Percentiles rank a stretch among this genome's conserved stretches.
Evolutionary conservation across 202 grass and related monocot species (phyloP).

Genomic region (Hordeum pubiflorum): DNA sequence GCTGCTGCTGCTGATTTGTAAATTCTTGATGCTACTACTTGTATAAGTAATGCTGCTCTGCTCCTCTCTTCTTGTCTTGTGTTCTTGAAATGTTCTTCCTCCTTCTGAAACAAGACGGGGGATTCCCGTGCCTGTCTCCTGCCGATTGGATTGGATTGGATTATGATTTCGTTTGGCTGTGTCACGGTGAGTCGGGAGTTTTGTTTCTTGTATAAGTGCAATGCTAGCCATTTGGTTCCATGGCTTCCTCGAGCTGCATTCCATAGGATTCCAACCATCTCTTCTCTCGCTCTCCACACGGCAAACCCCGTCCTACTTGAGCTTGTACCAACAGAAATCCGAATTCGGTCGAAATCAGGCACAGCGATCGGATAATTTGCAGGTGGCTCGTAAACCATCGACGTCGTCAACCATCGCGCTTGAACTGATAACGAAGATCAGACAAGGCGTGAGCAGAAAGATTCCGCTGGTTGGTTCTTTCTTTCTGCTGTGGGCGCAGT

Average conservation of each 20-base stretch:
- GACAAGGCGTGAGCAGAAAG: background rate
- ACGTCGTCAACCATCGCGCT: background rate
- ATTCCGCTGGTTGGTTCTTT: background rate
- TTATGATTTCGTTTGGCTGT: slow-evolving; percentile 1
- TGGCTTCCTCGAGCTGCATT: background rate
- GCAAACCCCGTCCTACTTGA: background rate
- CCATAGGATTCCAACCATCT: background rate
- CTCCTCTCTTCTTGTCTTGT: background rate
- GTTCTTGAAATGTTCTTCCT: slow-evolving; percentile 16
- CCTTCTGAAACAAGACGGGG: slow-evolving; percentile 2
- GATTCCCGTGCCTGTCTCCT: slow-evolving; percentile 8
- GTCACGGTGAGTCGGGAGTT: background rate
- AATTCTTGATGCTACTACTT: slow-evolving; percentile 31
- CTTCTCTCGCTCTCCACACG: background rate
- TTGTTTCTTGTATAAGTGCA: background rate
- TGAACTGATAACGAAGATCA: background rate
- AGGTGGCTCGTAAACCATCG: background rate
- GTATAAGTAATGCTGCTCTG: slow-evolving; percentile 37
- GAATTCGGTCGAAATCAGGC: background rate
- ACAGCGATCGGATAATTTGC: background rate
- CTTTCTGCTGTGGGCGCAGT: background rate
- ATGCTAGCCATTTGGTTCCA: background rate
- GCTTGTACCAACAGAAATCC: background rate
- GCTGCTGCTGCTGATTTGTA: slow-evolving; percentile 27
- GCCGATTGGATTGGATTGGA: background rate